Base-by-base conservation (phyloP, 306 rosid species). In the Cucurbita argyrosperma region DNA sequence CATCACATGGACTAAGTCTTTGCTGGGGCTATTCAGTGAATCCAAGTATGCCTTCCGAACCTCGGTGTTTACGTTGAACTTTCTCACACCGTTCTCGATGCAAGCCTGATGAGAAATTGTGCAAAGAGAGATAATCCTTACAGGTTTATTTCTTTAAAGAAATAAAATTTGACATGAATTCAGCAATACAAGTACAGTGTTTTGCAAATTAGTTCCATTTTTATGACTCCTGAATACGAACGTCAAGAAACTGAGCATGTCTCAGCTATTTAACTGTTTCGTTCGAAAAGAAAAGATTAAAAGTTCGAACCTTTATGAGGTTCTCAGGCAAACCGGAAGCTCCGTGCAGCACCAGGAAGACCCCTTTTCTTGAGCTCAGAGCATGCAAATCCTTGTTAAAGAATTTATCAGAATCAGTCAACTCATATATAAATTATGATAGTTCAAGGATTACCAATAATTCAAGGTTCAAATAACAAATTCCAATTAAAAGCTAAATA, bases 41-140 rank as follows among this genome's bases (percentile, higher is more conserved):
- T 90, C 98, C 90, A 89, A 82, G 87, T 86, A 93, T n/a, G 98
- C 98, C 83, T 87, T 89, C 59, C 97, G 89, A 58, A 93, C 92
- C 80, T 93, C 98, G 0, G 98, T 93, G 85, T 93, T 93, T 35
- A 93, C 98, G 66, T 93, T 93, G 89, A 93, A 93, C 82, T 93
- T 93, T 77, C 90, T 89, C 78, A 93, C 97, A 2, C 98, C 96
- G 14, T 56, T 86, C 61, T 81, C 81, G 77, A 90, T 86, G 77
- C 98, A 90, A 74, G 77, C 86, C 98, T 93, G 88, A 30, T 30
- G 35, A 30, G 35, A 30, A 30, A 30, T 30, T 30, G 35, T 30
- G 35, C 35, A 30, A 30, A 30, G 35, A 30, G 35, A 30, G 35
- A 30, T 4, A 1, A 30, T 30, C 35, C 7, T 16, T 30, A 56